A percentile compares a stretch with the other conserved stretches of the same genome.
Evolutionary conservation across 1,139 yeast genomes (phyloP).

Genomic region (Geotrichum carabidarum): DNA sequence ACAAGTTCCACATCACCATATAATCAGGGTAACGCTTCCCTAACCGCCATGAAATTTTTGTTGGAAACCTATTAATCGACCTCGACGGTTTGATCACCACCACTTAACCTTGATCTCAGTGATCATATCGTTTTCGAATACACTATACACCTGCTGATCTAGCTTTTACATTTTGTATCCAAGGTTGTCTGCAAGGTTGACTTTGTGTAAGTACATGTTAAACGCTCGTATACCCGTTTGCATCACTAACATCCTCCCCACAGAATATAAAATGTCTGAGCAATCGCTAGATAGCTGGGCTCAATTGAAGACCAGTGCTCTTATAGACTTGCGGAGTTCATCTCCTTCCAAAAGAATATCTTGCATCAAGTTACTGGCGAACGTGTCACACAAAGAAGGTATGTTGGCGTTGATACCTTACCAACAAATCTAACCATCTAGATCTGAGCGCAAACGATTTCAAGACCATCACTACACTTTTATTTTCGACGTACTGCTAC

Average conservation of each 20-base stretch:
- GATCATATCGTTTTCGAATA: too few relatives aligned
- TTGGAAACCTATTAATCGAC: neutral
- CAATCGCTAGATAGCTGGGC: conserved; percentile 18
- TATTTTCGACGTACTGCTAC: conserved; percentile 47
- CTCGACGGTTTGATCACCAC: conserved; percentile 8
- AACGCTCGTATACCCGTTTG: neutral
- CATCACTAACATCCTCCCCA: neutral
- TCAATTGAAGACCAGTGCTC: conserved; percentile 14
- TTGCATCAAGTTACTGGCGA: conserved; percentile 12
- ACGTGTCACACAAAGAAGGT: neutral
- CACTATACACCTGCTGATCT: too few relatives aligned
- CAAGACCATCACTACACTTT: conserved; percentile 28
- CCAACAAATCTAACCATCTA: neutral
- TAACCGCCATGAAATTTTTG: conserved; percentile 9
- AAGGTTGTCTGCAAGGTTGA: too few relatives aligned
- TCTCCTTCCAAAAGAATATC: conserved; percentile 15
- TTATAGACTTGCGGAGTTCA: conserved; percentile 14
- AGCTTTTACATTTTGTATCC: too few relatives aligned
- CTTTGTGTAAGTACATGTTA: too few relatives aligned
- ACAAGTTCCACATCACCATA: neutral
- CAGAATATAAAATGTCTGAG: conserved; percentile 18
- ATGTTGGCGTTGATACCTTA: neutral
- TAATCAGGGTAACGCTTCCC: conserved; percentile 3
- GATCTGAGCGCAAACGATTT: conserved; percentile 10
- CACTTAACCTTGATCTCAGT: neutral